These are phyloP conservation scores for Alternaria atra DNA, from an alignment of 2,329 filamentous ascomycete genomes.

Conservation along the genomic window DNA sequence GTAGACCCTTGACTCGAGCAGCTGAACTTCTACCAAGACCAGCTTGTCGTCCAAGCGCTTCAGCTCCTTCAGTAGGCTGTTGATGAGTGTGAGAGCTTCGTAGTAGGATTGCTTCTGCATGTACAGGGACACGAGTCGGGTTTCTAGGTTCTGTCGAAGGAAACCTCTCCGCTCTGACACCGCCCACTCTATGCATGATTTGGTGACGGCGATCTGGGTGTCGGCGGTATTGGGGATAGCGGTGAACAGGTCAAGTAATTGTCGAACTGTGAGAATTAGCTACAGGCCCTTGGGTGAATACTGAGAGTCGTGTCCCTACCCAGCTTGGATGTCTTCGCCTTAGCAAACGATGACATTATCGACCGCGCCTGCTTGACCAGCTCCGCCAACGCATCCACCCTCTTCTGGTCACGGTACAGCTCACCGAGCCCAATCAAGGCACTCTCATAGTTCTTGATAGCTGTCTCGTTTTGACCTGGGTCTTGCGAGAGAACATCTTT, in stretches of 20 bases:
- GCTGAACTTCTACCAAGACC: slow-evolving; percentile 95
- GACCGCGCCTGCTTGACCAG: slow-evolving; percentile 90
- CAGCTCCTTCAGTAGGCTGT: slow-evolving; percentile 92
- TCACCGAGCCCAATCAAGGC: slow-evolving; percentile 89
- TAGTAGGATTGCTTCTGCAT: slow-evolving; percentile 99
- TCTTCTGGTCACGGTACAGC: slow-evolving; percentile 90
- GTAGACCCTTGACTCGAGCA: slow-evolving; percentile 96
- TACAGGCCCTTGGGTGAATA: not conserved
- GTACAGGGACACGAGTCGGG: slow-evolving; percentile 89
- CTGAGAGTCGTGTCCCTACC: slow-evolving; percentile 66
- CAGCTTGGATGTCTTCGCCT: slow-evolving; percentile 98
- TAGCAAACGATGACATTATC: slow-evolving; percentile 93
- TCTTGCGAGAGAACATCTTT: slow-evolving; percentile 88
- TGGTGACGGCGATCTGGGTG: slow-evolving; percentile 92
- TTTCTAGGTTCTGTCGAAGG: slow-evolving; percentile 97
- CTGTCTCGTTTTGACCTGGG: slow-evolving; percentile 83
- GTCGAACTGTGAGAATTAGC: slow-evolving; percentile 72
- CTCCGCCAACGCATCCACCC: slow-evolving; percentile 81
- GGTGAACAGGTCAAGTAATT: slow-evolving; percentile 94
- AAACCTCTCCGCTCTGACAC: slow-evolving; percentile 93
- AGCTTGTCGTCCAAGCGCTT: slow-evolving; percentile 99
- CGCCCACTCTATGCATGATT: slow-evolving; percentile 99
- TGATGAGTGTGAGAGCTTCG: slow-evolving; percentile 95
- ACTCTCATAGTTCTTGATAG: slow-evolving; percentile 89
- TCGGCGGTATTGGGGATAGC: slow-evolving; percentile 94